Base-by-base conservation (phyloP, 768 basidiomycete genomes). In the Mycena filopes region DNA sequence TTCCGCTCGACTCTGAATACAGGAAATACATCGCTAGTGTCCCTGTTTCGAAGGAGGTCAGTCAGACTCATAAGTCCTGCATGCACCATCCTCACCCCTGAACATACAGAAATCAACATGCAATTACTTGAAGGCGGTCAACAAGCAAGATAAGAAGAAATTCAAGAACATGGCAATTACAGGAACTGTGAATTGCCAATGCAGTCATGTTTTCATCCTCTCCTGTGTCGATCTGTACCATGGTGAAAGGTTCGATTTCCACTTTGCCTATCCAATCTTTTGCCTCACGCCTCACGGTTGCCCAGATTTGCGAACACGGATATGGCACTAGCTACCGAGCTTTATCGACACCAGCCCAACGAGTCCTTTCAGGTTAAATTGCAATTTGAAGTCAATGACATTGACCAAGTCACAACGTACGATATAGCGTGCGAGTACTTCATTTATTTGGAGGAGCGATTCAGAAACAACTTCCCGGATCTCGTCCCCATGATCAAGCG, bases 21-120 rank as follows among this genome's bases (percentile, higher is more conserved):
- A 10, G 31, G 20, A 18, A 50, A 5, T 50, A 50, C 31, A 13
- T 50, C 11, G 12, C 10, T 18, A 5, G 15, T 7, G 48, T 50
- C 3, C 48, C 28, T 11, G 28, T 6, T 15, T 50, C 48, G 16
- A 50, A 10, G 8, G 31, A 50, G 48, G 48, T 50, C n/a, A n/a
- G n/a, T n/a, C n/a, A n/a, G n/a, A n/a, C n/a, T n/a, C n/a, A n/a
- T n/a, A n/a, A n/a, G n/a, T n/a, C n/a, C n/a, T n/a, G n/a, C n/a
- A n/a, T n/a, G n/a, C n/a, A n/a, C n/a, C n/a, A n/a, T n/a, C n/a
- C n/a, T n/a, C n/a, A n/a, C n/a, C n/a, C n/a, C n/a, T n/a, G n/a
- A n/a, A n/a, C n/a, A n/a, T n/a, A n/a, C n/a, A 74, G 74, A 74
- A 72, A 48, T 67, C 66, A 15, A 74, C 60, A 2, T 75, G 74